Evolutionary conservation across 2,329 filamentous ascomycete genomes (phyloP).

Genomic region (Neofusicoccum sp.): DNA sequence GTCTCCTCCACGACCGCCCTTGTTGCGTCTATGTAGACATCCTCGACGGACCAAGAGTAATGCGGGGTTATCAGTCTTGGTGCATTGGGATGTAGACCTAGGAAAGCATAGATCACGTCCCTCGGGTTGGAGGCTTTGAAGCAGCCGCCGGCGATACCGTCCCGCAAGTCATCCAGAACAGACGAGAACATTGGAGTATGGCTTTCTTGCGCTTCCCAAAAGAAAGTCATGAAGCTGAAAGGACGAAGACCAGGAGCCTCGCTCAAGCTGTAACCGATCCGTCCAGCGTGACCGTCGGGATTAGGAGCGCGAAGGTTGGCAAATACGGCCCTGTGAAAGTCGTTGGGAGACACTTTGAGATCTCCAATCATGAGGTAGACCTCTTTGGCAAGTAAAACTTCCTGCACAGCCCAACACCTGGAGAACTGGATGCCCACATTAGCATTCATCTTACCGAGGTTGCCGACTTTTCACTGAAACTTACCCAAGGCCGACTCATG

Average conservation of each 20-base stretch:
- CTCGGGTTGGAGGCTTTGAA: background rate
- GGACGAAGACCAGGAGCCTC: background rate
- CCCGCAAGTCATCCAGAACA: background rate
- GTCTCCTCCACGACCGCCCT: background rate
- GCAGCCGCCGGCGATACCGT: background rate
- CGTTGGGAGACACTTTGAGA: background rate
- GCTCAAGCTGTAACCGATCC: too few species aligned
- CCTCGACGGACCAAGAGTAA: background rate
- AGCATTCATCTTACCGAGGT: background rate
- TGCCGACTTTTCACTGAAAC: background rate
- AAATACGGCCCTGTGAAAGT: background rate
- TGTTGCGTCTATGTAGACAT: background rate
- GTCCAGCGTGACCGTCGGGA: too few species aligned
- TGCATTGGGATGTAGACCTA: background rate
- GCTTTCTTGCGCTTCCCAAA: background rate
- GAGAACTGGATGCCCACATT: background rate
- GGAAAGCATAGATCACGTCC: background rate
- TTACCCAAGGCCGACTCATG: constrained; percentile 3
- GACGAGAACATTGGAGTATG: background rate
- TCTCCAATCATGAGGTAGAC: background rate
- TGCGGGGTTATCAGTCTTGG: background rate
- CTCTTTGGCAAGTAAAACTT: constrained; percentile 11
- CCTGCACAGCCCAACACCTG: constrained; percentile 7
- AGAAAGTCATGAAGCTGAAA: background rate
- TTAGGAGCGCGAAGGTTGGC: background rate